Conservation (phyloP, 495 filamentous ascomycete species). For the Talaromyces stipitatus region DNA sequence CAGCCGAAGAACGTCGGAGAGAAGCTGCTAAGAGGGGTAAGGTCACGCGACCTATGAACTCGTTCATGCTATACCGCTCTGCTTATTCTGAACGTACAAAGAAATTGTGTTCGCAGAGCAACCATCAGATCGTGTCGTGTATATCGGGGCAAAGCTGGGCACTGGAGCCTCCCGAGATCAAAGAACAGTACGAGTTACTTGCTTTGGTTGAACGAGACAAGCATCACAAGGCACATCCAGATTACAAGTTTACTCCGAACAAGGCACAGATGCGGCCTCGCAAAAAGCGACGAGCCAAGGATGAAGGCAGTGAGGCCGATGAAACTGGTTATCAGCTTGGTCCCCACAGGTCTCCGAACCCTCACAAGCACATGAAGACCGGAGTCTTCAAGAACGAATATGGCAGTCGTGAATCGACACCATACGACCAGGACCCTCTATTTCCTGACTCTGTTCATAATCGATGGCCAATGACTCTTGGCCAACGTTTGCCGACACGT, state of each 20-base stretch:
- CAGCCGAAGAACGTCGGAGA: conserved; percentile 52
- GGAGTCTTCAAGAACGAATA: conserved; percentile 20
- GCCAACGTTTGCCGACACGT: conserved; percentile 21
- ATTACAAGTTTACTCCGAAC: conserved; percentile 90
- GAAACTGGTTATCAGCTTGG: conserved; percentile 28
- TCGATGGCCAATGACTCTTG: conserved; percentile 12
- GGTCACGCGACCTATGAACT: conserved; percentile 91
- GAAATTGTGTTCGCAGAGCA: conserved; percentile 73
- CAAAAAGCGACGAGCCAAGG: conserved; percentile 32
- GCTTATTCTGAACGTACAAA: conserved; percentile 86
- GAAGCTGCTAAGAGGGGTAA: conserved; percentile 70
- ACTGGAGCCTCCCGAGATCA: conserved; percentile 62
- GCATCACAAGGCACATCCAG: conserved; percentile 78
- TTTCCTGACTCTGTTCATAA: conserved; percentile 3
- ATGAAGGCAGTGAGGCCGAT: conserved; percentile 21
- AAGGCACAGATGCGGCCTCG: conserved; percentile 51
- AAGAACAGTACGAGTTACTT: conserved; percentile 72
- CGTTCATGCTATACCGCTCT: conserved; percentile 96
- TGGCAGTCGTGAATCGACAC: conserved; percentile 27
- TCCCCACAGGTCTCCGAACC: conserved; percentile 19
- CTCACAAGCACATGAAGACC: conserved; percentile 14
- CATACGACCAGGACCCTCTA: conserved; percentile 24
- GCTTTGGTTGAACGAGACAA: conserved; percentile 78
- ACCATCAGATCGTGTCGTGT: conserved; percentile 88
- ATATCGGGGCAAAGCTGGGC: conserved; percentile 82